Base-by-base conservation (phyloP, 2,329 filamentous ascomycete species). In the Epichloe uncinata region DNA sequence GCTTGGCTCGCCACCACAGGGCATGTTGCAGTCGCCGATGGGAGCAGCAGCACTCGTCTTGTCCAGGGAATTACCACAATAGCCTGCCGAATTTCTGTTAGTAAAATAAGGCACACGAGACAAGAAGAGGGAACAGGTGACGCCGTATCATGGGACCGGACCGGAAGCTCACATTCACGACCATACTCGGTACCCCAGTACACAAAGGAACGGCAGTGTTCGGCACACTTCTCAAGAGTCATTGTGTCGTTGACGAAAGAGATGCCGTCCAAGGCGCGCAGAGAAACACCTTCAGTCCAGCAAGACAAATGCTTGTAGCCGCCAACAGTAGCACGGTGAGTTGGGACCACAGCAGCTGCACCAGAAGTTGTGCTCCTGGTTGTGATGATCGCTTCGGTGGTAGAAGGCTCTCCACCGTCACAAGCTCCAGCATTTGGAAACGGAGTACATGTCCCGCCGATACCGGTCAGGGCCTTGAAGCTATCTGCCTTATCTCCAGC, bases 101-200 rank as follows among this genome's bases (percentile, higher is more conserved):
- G 18, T n/a, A 13, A 44, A n/a, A 15, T 4, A 13, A 30, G 5
- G 11, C 8, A 15, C 7, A 9, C 1, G 16, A 38, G 35, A 30
- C 13, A 18, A 8, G 12, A 37, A 37, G 15, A 12, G 3, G 34
- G 11, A 37, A 12, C 43, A 37, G 5, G 9, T 9, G 12, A 36
- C 12, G 15, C 5, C 12, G 35, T 13, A 37, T 13, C 35, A 37
- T 37, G 35, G 20, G 11, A 15, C 35, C 18, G n/a, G 15, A 18
- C 22, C 18, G 18, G 15, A 18, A 13, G 60, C 65, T 64, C 51
- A 69, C 73, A 76, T 59, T 77, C 73, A 30, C 71, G 65, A 9
- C 73, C 72, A 53, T 73, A 77, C 55, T 78, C 73, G 5, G 73
- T 71, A 3, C 69, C 74, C 63, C 69, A 77, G 55, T 72, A 75